A percentile compares a stretch with the other conserved stretches of the same genome.
phyloP scores from a whole-genome alignment of 495 filamentous ascomycete species.

The Aspergillus bertholletiae region DNA sequence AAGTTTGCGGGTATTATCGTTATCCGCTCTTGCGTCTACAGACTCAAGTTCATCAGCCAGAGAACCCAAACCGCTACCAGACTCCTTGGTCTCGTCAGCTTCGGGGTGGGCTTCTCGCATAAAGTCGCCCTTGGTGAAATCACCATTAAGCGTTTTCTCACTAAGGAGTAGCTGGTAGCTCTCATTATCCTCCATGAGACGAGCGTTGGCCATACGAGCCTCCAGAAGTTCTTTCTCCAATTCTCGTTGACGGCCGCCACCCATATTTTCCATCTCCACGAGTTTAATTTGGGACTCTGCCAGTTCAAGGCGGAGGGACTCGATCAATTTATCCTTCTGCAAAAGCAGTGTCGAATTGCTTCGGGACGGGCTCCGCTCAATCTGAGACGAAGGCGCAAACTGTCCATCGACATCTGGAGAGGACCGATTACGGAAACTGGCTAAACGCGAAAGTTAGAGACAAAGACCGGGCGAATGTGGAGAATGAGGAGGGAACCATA shows the following conservation, averaged over 20 bases:
- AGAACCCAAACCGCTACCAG: constrained; percentile 48
- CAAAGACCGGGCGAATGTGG: constrained; percentile 6
- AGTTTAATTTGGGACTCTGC: constrained; percentile 95
- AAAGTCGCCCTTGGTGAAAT: constrained; percentile 83
- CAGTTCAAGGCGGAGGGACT: constrained; percentile 84
- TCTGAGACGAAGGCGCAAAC: constrained; percentile 82
- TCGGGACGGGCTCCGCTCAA: constrained; percentile 76
- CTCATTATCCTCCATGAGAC: constrained; percentile 97
- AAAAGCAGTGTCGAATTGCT: constrained; percentile 83
- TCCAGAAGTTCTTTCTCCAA: constrained; percentile 86
- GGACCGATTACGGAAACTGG: constrained; percentile 50
- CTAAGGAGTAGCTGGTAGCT: constrained; percentile 92
- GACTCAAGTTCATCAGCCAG: constrained; percentile 87
- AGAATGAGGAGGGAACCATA: constrained; percentile 39
- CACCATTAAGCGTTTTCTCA: constrained; percentile 90
- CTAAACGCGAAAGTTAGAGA: constrained; percentile 37
- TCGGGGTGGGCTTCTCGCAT: constrained; percentile 52
- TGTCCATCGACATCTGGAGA: constrained; percentile 57
- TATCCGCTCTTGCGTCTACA: constrained; percentile 52
- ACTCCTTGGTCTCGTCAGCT: constrained; percentile 26
- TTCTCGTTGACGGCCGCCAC: constrained; percentile 78
- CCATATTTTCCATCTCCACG: constrained; percentile 89
- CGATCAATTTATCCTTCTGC: constrained; percentile 95
- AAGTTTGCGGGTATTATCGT: constrained; percentile 59
- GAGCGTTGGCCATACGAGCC: constrained; percentile 87